Conservation (phyloP, 331 rosid species). For the Pyracantha coccinea region DNA sequence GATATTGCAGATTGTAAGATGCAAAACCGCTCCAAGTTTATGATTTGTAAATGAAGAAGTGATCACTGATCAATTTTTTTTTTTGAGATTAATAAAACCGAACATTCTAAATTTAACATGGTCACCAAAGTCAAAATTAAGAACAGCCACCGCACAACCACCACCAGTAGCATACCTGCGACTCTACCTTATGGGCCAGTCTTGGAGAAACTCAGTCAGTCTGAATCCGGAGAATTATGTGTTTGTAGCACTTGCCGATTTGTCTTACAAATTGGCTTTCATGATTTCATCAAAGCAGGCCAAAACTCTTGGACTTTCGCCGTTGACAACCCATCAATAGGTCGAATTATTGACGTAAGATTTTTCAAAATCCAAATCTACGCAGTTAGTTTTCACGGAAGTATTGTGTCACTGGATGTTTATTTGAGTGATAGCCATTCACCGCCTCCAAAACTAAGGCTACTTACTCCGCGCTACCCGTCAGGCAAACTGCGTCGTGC, state of each 20-base stretch:
- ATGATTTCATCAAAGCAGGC: background rate
- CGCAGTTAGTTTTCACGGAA: background rate
- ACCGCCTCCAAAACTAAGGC: background rate
- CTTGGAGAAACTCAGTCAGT: too few relatives aligned
- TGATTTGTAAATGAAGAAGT: too few relatives aligned
- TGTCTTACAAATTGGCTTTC: background rate
- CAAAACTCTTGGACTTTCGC: background rate
- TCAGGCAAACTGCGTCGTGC: background rate
- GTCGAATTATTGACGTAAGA: background rate
- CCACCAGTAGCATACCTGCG: too few relatives aligned
- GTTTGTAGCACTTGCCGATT: background rate
- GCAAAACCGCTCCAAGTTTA: too few relatives aligned
- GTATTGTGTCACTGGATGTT: background rate
- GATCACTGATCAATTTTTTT: too few relatives aligned
- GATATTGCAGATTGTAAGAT: too few relatives aligned
- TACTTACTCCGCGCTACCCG: background rate
- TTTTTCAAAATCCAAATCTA: background rate
- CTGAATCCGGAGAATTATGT: background rate
- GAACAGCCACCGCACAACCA: too few relatives aligned
- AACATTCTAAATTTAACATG: too few relatives aligned
- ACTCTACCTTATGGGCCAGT: too few relatives aligned
- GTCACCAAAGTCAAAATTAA: too few relatives aligned
- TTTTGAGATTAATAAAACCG: too few relatives aligned
- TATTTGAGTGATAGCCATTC: background rate
- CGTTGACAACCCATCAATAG: background rate